phyloP scores from a whole-genome alignment of 371 early-diverging fungal species.

The Actinomortierella ambigua region DNA sequence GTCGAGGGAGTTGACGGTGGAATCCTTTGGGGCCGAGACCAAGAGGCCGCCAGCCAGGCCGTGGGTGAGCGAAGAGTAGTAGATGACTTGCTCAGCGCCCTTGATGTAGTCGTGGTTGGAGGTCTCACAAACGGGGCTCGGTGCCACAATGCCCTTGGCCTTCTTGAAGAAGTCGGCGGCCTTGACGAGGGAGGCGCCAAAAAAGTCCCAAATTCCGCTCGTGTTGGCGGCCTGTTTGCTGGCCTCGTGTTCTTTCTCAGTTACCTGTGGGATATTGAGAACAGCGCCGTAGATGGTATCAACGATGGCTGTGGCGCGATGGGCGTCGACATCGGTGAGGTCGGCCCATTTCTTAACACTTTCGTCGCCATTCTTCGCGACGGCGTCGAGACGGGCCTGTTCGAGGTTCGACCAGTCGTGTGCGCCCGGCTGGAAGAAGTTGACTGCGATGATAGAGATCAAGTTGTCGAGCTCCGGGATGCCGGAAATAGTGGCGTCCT shows the following conservation, averaged over 20 bases:
- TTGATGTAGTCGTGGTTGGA: slow-evolving; percentile 38
- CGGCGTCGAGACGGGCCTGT: slow-evolving; percentile 25
- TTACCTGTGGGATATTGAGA: slow-evolving; percentile 20
- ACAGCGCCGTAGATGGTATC: slow-evolving; percentile 39
- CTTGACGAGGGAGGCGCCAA: slow-evolving; percentile 37
- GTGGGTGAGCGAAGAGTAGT: slow-evolving; percentile 33
- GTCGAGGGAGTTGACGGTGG: slow-evolving; percentile 20
- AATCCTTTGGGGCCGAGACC: slow-evolving; percentile 13
- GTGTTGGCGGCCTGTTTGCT: slow-evolving; percentile 5
- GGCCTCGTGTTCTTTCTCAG: slow-evolving; percentile 18
- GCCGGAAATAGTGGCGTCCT: slow-evolving; percentile 3
- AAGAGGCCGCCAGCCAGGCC: slow-evolving; percentile 33
- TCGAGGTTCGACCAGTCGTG: slow-evolving; percentile 45
- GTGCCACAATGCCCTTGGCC: slow-evolving; percentile 23
- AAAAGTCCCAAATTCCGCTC: slow-evolving; percentile 19
- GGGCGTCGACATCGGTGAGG: slow-evolving; percentile 21
- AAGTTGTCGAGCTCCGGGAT: slow-evolving; percentile 30
- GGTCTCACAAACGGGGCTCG: slow-evolving; percentile 30
- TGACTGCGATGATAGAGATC: slow-evolving; percentile 25
- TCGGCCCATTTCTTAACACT: slow-evolving; percentile 12
- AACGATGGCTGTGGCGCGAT: slow-evolving; percentile 16
- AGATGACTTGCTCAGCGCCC: slow-evolving; percentile 38
- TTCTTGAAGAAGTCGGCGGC: slow-evolving; percentile 29
- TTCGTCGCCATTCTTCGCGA: slow-evolving; percentile 23
- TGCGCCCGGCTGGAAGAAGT: slow-evolving; percentile 15